These are phyloP conservation scores for Pythium grandisporangium DNA, from an alignment of 352 stramenopile genomes.

Conservation along the genomic window DNA sequence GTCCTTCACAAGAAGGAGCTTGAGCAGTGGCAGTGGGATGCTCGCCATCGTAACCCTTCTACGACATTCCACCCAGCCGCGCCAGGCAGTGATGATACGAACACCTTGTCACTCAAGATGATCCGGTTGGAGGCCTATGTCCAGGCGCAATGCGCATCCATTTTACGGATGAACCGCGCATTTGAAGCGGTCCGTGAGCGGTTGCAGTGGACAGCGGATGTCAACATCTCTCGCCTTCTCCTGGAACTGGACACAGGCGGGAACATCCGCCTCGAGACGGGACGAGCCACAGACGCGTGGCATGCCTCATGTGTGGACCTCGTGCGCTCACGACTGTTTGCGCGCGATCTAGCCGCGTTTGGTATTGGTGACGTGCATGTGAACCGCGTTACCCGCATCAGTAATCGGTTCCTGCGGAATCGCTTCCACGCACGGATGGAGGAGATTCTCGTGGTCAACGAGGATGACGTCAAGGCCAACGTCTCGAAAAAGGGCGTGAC, in stretches of 20 bases:
- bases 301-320: conserved; percentile 79
- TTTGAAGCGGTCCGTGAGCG: conserved; percentile 34
- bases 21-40: conserved; percentile 24
- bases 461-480: conserved; percentile 63
- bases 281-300: conserved; percentile 72
- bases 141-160: conserved; percentile 19
- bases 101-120: conserved; percentile 13
- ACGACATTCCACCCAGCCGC: no score
- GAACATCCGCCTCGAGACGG: conserved; percentile 88
- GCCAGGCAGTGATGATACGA: background rate
- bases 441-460: conserved; percentile 49
- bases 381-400: conserved; percentile 79
- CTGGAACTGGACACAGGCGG: conserved; percentile 87
- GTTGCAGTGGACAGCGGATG: conserved; percentile 48
- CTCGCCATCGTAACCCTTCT: no score
- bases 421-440: conserved; percentile 82
- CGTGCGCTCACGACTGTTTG: conserved; percentile 60
- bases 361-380: conserved; percentile 63
- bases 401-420: conserved; percentile 84
- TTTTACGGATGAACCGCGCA: conserved; percentile 52
- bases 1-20: conserved; percentile 61
- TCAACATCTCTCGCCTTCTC: conserved; percentile 73
- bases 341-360: conserved; percentile 37
- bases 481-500: conserved; percentile 75
- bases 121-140: conserved; percentile 28